phyloP scores from a whole-genome alignment of 495 filamentous ascomycete species.

The Lasiosphaeria miniovina region DNA sequence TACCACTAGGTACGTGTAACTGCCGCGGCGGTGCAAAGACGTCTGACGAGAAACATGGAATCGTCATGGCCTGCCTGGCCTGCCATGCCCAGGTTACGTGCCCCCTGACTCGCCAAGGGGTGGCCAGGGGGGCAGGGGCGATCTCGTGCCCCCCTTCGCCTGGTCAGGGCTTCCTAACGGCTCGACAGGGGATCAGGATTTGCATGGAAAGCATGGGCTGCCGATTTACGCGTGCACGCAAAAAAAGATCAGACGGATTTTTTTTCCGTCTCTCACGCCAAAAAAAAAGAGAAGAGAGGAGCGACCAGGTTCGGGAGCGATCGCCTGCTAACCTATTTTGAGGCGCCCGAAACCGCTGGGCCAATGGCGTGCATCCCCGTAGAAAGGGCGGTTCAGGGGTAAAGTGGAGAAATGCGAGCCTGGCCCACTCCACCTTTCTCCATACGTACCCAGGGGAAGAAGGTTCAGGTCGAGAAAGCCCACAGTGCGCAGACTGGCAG shows the following conservation, averaged over 20 bases:
- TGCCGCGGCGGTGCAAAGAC: too few relatives aligned
- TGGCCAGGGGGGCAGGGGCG: not conserved
- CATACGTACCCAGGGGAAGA: too few relatives aligned
- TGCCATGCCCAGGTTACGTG: too few relatives aligned
- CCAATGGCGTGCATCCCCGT: conserved; percentile 8
- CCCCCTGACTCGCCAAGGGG: too few relatives aligned
- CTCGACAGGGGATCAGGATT: not conserved
- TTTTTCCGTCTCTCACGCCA: too few relatives aligned
- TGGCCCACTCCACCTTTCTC: too few relatives aligned
- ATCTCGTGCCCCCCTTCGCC: not conserved
- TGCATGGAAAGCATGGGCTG: not conserved
- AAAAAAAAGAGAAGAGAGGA: conserved; percentile 9
- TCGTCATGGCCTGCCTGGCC: too few relatives aligned
- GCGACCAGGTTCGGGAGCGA: conserved; percentile 9
- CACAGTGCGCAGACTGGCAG: too few relatives aligned
- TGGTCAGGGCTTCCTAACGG: not conserved
- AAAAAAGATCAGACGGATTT: conserved; percentile 19
- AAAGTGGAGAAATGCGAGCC: conserved; percentile 15
- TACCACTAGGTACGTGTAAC: too few relatives aligned
- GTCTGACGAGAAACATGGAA: too few relatives aligned
- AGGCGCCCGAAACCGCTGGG: not conserved
- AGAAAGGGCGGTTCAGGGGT: conserved; percentile 15
- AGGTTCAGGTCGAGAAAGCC: too few relatives aligned
- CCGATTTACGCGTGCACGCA: too few relatives aligned
- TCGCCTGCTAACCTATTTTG: conserved; percentile 22